Conservation (phyloP, 2,329 filamentous ascomycete species). For the Pyrenophora seminiperda region DNA sequence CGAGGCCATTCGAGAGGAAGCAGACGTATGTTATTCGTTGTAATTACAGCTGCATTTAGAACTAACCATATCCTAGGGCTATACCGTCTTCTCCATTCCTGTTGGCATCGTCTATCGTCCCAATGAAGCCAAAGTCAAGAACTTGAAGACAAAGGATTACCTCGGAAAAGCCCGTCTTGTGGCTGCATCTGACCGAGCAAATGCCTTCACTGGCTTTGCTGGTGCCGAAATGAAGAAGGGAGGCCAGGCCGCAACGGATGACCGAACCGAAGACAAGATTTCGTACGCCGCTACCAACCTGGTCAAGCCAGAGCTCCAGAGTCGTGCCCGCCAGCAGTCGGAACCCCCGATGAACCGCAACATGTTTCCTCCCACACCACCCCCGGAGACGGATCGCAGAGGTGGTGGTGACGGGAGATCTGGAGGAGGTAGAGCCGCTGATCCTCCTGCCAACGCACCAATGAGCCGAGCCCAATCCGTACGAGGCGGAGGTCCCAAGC, state of each 20-base stretch:
- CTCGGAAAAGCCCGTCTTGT: constrained; percentile 94
- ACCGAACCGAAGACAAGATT: constrained; percentile 80
- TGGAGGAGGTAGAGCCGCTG: constrained; percentile 22
- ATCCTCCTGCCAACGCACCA: constrained; percentile 29
- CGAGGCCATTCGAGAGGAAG: constrained; percentile 90
- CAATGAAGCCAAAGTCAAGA: constrained; percentile 97
- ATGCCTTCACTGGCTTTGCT: constrained; percentile 81
- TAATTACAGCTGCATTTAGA: background rate
- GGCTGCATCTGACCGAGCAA: constrained; percentile 79
- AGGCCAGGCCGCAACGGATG: constrained; percentile 66
- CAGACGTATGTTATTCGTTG: constrained; percentile 67
- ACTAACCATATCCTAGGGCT: constrained; percentile 66
- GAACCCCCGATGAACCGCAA: constrained; percentile 79
- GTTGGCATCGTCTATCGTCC: constrained; percentile 94
- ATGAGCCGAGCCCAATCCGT: constrained; percentile 57
- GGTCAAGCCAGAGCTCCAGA: constrained; percentile 82
- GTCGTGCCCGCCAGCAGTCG: constrained; percentile 77
- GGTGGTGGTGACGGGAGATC: constrained; percentile 31
- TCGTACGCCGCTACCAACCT: constrained; percentile 93
- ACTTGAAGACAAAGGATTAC: constrained; percentile 96
- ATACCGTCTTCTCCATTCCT: constrained; percentile 97
- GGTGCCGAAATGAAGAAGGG: constrained; percentile 79
- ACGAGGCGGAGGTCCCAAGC: constrained; percentile 54
- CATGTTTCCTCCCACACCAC: constrained; percentile 96
- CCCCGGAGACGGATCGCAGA: constrained; percentile 76